Conservation (phyloP, 257 asterid species). For the Nicotiana obtusifolia region DNA sequence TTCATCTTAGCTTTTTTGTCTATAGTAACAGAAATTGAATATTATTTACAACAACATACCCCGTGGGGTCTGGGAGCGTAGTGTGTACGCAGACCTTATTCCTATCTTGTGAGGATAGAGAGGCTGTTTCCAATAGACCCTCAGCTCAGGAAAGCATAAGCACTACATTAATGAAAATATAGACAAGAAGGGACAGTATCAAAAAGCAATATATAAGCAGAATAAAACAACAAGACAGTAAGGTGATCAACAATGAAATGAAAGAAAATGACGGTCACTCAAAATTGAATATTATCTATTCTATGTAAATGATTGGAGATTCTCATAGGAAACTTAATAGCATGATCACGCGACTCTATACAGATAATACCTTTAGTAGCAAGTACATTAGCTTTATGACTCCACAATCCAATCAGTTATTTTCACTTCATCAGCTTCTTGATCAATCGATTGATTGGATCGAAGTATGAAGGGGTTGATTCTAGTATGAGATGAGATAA, state of each 20-base stretch:
- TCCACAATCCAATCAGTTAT: background rate
- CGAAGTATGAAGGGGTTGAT: background rate
- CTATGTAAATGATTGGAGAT: background rate
- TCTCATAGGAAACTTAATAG: background rate
- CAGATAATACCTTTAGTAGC: background rate
- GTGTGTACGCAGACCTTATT: no score
- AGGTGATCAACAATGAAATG: no score
- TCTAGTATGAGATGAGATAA: background rate
- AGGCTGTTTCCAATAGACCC: no score
- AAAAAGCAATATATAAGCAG: no score
- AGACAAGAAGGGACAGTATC: no score
- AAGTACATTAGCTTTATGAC: background rate
- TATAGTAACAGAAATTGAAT: conserved; percentile 8
- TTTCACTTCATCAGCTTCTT: background rate
- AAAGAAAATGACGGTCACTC: no score
- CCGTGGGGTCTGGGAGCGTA: no score
- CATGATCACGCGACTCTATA: background rate
- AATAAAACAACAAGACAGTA: no score
- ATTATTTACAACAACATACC: no score
- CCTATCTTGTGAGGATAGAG: no score
- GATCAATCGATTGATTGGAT: background rate
- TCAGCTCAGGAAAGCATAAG: no score
- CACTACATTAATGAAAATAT: no score
- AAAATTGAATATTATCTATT: background rate
- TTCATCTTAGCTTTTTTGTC: conserved; percentile 8